Evolutionary conservation across 169 alveolate species (phyloP).

Genomic region (Plasmodium cynomolgi): DNA sequence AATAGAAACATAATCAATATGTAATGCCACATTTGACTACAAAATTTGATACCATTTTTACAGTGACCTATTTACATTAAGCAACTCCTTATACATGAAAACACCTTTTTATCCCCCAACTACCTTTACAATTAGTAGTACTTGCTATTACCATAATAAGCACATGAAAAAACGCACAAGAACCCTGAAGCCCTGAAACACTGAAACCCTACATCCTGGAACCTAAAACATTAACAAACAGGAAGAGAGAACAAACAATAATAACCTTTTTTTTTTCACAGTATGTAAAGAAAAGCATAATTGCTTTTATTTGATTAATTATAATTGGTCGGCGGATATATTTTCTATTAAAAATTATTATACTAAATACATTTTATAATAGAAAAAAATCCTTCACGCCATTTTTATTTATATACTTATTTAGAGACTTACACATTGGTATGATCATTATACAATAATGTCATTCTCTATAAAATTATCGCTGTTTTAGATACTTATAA

Average conservation of each 20-base stretch:
- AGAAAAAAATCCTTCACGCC: neutral
- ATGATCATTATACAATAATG: neutral
- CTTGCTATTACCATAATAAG: neutral
- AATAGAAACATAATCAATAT: too few relatives aligned
- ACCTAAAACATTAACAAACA: too few relatives aligned
- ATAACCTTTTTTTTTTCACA: neutral
- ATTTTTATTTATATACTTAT: too few relatives aligned
- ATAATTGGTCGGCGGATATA: neutral
- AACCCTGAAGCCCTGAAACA: too few relatives aligned
- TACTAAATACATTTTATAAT: neutral
- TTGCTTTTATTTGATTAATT: neutral
- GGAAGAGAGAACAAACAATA: neutral
- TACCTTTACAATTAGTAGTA: neutral
- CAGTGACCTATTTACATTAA: neutral
- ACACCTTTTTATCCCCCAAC: too few relatives aligned
- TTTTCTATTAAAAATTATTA: too few relatives aligned
- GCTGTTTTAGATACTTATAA: neutral
- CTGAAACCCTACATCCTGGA: too few relatives aligned
- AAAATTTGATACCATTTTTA: neutral
- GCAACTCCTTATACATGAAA: neutral
- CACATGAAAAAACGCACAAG: too few relatives aligned
- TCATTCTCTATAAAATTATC: neutral
- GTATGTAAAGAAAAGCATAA: neutral
- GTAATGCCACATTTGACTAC: neutral
- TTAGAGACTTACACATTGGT: neutral